A percentile compares a stretch with the other conserved stretches of the same genome.
phyloP scores from a whole-genome alignment of 202 grass and related monocot genomes.

The Digitaria exilis region DNA sequence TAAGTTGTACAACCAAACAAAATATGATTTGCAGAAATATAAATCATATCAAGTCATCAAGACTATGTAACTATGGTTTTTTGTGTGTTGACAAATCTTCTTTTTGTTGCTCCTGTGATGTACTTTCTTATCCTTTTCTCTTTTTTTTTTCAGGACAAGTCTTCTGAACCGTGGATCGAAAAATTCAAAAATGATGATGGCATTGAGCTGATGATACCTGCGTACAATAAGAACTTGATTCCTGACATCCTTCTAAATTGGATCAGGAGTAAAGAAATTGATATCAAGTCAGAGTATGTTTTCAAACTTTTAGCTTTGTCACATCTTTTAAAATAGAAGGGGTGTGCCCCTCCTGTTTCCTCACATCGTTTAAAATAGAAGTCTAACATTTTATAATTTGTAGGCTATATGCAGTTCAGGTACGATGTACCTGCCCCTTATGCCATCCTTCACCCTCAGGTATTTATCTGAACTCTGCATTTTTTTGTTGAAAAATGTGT shows the following conservation, averaged over 20 bases:
- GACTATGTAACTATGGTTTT: background rate
- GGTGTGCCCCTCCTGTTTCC: too few species aligned
- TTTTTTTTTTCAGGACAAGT: background rate
- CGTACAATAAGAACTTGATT: background rate
- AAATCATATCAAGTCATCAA: too few species aligned
- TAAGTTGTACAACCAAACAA: too few species aligned
- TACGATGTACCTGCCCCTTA: background rate
- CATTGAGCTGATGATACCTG: constrained; percentile 3
- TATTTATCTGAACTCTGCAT: background rate
- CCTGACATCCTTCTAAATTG: background rate
- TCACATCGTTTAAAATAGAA: background rate
- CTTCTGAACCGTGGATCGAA: background rate
- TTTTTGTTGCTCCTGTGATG: background rate
- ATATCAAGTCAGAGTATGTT: background rate
- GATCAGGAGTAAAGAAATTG: background rate
- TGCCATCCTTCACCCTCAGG: background rate
- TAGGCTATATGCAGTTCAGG: background rate
- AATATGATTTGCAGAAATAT: too few species aligned
- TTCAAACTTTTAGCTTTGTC: background rate
- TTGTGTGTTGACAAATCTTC: background rate
- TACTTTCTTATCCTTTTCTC: background rate
- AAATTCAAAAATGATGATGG: background rate
- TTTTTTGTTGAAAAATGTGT: background rate
- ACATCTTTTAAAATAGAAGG: background rate
- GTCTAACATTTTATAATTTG: background rate